Evolutionary conservation across 768 basidiomycete genomes (phyloP), one percentile per base, ranked within the genome.

Genomic region (Rossbeevera mucosa): DNA sequence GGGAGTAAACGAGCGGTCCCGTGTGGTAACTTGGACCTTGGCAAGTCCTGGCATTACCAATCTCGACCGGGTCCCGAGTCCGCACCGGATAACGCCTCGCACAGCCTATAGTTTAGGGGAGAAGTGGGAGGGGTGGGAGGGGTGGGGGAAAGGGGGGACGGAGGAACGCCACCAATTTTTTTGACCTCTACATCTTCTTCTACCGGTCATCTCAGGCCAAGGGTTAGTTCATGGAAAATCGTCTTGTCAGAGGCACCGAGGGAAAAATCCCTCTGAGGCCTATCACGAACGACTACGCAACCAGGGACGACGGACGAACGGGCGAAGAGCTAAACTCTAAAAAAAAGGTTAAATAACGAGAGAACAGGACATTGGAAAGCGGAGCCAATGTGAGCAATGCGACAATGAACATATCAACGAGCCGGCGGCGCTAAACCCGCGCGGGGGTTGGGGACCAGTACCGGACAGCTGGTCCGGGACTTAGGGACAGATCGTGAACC

Each of bases 231-330:
- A 18, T 38, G 36, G 36, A 12, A 22, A 25, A 7, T 4, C n/a
- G 12, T 16, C 36, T 46, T 2, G 13, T 22, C 30, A 7, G 8
- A 42, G 36, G 26, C 30, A 44, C 28, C 11, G 42, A 11, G 24
- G 5, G 9, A 40, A 12, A 25, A 13, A 18, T 30, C 36, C n/a
- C 48, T 36, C 30, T 33, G 45, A 38, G 11, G 36, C 18, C 36
- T 38, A 18, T 38, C 36, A 38, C 18, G 12, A 29, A 29, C 29
- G 40, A 45, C 5, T 38, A 11, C 28, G 22, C 48, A 20, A 28
- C 55, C 50, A 54, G 50, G 43, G 43, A 61, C 20, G 42, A 52
- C 42, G 25, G 36, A 18, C 2, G 36, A 38, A 38, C 36, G 36
- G 36, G 36, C 18, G 36, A 38, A 38, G n/a, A 38, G 18, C 36